These are phyloP conservation scores for Friedmanniomyces simplex DNA, from an alignment of 495 filamentous ascomycete genomes.

Conservation along the genomic window DNA sequence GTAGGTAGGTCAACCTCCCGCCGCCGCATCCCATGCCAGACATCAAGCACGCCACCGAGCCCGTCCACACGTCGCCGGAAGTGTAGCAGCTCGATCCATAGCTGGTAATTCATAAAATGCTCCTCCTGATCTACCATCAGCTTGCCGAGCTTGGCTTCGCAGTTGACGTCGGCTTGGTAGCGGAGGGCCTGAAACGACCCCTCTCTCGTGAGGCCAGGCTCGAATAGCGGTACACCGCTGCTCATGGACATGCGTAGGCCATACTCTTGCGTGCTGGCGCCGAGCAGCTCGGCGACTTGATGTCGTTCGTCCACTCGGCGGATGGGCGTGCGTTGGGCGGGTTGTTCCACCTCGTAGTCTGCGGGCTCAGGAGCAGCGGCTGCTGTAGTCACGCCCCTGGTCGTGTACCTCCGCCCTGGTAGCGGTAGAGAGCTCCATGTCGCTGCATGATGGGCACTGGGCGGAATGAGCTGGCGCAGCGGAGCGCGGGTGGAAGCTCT, in stretches of 20 bases:
- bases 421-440: neutral
- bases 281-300: neutral
- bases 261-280: constrained; percentile 3
- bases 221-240: neutral
- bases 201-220: neutral
- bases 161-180: constrained; percentile 9
- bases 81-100: constrained; percentile 57
- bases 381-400: neutral
- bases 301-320: neutral
- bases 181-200: neutral
- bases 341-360: neutral
- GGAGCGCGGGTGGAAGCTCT: constrained; percentile 22
- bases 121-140: constrained; percentile 46
- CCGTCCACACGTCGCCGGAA: constrained; percentile 53
- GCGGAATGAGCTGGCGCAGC: constrained; percentile 13
- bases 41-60: constrained; percentile 43
- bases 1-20: constrained; percentile 42
- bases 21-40: constrained; percentile 52
- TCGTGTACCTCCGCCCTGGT: neutral
- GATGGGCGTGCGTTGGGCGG: neutral
- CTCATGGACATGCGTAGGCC: constrained; percentile 3
- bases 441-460: neutral
- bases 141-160: neutral
- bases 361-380: neutral
- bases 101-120: constrained; percentile 40